These are phyloP conservation scores for Fusarium fujikuroi DNA, from an alignment of 2,329 filamentous ascomycete genomes.

Conservation along the genomic window DNA sequence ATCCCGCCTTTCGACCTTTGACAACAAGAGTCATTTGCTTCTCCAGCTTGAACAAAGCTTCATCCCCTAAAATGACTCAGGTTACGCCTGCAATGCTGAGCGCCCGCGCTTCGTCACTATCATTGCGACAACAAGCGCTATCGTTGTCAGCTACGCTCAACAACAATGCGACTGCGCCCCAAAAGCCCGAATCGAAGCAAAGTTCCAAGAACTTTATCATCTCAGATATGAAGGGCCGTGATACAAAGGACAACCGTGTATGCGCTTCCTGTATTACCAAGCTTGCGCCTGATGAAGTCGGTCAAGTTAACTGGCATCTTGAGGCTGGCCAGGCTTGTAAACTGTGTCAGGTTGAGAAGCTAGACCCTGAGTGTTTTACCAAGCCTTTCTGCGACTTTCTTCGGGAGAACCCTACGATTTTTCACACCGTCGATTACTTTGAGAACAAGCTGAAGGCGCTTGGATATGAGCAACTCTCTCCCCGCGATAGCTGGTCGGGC, in stretches of 20 bases:
- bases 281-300: conserved; percentile 44
- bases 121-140: conserved; percentile 55
- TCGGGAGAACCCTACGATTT: conserved; percentile 90
- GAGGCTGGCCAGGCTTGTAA: conserved; percentile 45
- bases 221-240: conserved; percentile 53
- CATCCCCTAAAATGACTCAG: conserved; percentile 53
- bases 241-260: conserved; percentile 48
- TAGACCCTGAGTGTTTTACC: conserved; percentile 74
- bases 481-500: conserved; percentile 80
- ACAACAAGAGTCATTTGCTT: neutral
- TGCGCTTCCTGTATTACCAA: conserved; percentile 54
- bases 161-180: conserved; percentile 45
- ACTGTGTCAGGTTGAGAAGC: conserved; percentile 53
- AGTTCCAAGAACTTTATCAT: conserved; percentile 60
- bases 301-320: conserved; percentile 49
- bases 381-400: conserved; percentile 90
- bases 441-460: conserved; percentile 74
- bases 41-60: conserved; percentile 17
- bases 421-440: conserved; percentile 87
- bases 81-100: conserved; percentile 58
- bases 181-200: conserved; percentile 22
- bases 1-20: neutral
- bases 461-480: conserved; percentile 81
- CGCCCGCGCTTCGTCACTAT: conserved; percentile 57
- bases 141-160: conserved; percentile 41